These are phyloP conservation scores for Scleromitrula shiraiana DNA, from an alignment of 2,329 filamentous ascomycete species.

Conservation along the genomic window DNA sequence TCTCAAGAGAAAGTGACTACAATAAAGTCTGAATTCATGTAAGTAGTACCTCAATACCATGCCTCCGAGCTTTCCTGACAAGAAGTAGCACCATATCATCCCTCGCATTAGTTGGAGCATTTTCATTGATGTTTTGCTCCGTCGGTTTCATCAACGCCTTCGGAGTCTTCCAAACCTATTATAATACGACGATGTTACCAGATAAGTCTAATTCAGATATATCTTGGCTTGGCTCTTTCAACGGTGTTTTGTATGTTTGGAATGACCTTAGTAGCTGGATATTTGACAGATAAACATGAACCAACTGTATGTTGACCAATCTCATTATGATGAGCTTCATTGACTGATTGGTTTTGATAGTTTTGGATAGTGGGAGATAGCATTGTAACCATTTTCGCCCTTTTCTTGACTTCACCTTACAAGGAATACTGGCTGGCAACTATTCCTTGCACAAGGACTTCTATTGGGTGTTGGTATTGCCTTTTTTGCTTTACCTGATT, in stretches of 20 bases:
- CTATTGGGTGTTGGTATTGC: slow-evolving; percentile 18
- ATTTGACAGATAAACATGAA: slow-evolving; percentile 24
- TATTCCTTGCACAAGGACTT: slow-evolving; percentile 27
- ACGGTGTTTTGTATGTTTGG: slow-evolving; percentile 28
- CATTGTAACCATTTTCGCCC: slow-evolving; percentile 11
- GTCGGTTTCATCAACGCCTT: slow-evolving; percentile 32
- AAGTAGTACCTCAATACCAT: not conserved
- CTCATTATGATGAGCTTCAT: not conserved
- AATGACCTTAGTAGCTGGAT: not conserved
- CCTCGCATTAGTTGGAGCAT: slow-evolving; percentile 13
- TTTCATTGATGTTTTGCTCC: slow-evolving; percentile 24
- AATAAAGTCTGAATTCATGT: slow-evolving; percentile 9
- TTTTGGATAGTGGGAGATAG: not conserved
- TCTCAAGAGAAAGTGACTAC: not conserved
- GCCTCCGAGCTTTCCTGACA: not conserved
- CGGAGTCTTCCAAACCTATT: slow-evolving; percentile 31
- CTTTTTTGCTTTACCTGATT: slow-evolving; percentile 23
- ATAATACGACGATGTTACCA: slow-evolving; percentile 16
- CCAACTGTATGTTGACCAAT: slow-evolving; percentile 15
- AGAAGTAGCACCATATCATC: slow-evolving; percentile 5
- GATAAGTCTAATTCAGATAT: slow-evolving; percentile 26
- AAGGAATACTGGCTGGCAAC: slow-evolving; percentile 29
- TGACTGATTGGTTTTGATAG: too few relatives aligned
- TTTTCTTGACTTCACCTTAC: slow-evolving; percentile 25
- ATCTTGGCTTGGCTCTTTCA: slow-evolving; percentile 31